These are phyloP conservation scores for Cercospora sp. DNA, from an alignment of 2,329 filamentous ascomycete species.

Conservation along the genomic window DNA sequence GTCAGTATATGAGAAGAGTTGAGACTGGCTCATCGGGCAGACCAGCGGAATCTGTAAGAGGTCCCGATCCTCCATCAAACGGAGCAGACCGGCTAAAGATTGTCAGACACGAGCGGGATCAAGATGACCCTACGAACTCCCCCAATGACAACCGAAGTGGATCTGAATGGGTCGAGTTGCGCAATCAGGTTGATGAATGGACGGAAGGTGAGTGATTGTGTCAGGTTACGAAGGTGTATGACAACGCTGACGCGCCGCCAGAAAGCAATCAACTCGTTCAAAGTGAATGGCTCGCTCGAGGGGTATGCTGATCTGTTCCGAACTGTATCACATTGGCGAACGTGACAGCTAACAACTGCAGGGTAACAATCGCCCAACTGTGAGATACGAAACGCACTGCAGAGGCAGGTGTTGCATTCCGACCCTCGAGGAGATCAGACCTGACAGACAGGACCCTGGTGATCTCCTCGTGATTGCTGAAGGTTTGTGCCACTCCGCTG, in stretches of 20 bases:
- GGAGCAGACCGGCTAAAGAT: conserved; percentile 20
- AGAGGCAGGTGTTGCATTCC: conserved; percentile 25
- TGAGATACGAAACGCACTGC: conserved; percentile 25
- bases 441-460: conserved; percentile 21
- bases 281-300: conserved; percentile 25
- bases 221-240: background rate
- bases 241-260: conserved; percentile 2
- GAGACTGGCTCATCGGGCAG: conserved; percentile 24
- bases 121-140: conserved; percentile 15
- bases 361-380: conserved; percentile 21
- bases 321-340: background rate
- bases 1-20: conserved; percentile 30
- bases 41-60: conserved; percentile 27
- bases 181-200: conserved; percentile 22
- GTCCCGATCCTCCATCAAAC: background rate
- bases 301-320: conserved; percentile 6
- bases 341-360: conserved; percentile 3
- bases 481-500: conserved; percentile 4
- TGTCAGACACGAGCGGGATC: conserved; percentile 28
- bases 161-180: conserved; percentile 24
- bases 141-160: background rate
- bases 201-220: conserved; percentile 19
- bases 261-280: conserved; percentile 22
- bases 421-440: conserved; percentile 23
- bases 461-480: conserved; percentile 11